Conservation (phyloP, 1,139 yeast genomes). For the Zygoascus sp. region DNA sequence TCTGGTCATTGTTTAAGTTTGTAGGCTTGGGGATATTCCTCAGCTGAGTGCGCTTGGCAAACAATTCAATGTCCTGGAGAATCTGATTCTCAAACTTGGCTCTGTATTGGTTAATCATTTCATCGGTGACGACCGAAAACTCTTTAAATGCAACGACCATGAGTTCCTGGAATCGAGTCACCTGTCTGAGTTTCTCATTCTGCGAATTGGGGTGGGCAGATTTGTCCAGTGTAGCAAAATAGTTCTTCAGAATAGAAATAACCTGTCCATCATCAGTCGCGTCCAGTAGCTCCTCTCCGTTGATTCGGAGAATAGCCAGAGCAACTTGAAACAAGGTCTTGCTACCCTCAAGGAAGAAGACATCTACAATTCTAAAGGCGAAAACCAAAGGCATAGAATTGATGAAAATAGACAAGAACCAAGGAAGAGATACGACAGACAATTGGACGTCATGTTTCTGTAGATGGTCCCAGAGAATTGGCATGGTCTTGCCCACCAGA, state of each 20-base stretch:
- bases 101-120: conserved; percentile 63
- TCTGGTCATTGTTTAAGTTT: conserved; percentile 52
- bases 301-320: conserved; percentile 76
- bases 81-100: conserved; percentile 70
- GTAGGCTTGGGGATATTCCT: conserved; percentile 74
- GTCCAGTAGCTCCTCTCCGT: conserved; percentile 74
- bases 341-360: conserved; percentile 87
- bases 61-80: conserved; percentile 77
- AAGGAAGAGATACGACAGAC: conserved; percentile 91
- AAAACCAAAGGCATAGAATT: conserved; percentile 92
- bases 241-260: conserved; percentile 76
- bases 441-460: conserved; percentile 77
- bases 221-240: conserved; percentile 72
- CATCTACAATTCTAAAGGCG: conserved; percentile 89
- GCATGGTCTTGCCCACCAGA: conserved; percentile 85
- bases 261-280: conserved; percentile 92
- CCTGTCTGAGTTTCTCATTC: conserved; percentile 57
- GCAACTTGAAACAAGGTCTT: conserved; percentile 90
- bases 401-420: conserved; percentile 89
- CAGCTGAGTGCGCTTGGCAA: conserved; percentile 87
- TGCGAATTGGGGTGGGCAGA: conserved; percentile 73
- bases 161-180: conserved; percentile 84
- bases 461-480: conserved; percentile 81
- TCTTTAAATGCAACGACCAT: conserved; percentile 91
- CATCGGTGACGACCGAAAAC: conserved; percentile 75